Percentiles rank a stretch among this genome's conserved stretches.
phyloP scores from a whole-genome alignment of 192 early-diverging fungal genomes.

The Umbelopsis ramanniana region DNA sequence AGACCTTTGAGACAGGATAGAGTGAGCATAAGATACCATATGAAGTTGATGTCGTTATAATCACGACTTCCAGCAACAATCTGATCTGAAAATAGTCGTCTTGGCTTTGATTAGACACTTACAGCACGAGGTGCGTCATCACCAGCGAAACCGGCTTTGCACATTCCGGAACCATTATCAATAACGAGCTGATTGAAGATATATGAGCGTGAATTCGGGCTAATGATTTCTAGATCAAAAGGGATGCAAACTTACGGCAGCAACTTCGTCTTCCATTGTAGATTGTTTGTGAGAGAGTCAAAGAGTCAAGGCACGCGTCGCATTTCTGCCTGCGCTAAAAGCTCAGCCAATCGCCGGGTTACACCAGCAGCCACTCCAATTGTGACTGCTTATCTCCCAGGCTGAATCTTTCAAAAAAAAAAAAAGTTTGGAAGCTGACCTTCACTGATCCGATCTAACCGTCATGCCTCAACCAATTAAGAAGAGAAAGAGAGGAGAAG shows the following conservation, averaged over 20 bases:
- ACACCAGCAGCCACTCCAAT: not conserved
- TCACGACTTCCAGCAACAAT: too few relatives aligned
- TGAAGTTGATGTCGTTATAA: too few relatives aligned
- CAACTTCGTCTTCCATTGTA: conserved; percentile 82
- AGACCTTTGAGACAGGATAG: conserved; percentile 45
- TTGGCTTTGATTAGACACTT: conserved; percentile 26
- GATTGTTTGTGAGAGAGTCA: conserved; percentile 5
- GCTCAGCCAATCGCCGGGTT: not conserved
- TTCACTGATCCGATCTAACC: not conserved
- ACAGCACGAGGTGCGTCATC: conserved; percentile 90
- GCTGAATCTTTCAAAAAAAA: not conserved
- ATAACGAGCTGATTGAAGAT: conserved; percentile 69
- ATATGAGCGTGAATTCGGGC: not conserved
- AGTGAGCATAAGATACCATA: too few relatives aligned
- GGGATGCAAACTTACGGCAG: conserved; percentile 65
- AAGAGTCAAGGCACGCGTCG: not conserved
- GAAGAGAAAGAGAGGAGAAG: conserved; percentile 23
- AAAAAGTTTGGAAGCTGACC: conserved; percentile 18
- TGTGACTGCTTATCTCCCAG: not conserved
- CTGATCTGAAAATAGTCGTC: not conserved
- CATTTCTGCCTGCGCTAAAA: not conserved
- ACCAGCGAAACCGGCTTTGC: conserved; percentile 92
- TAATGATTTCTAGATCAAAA: not conserved
- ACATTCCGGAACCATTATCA: conserved; percentile 94
- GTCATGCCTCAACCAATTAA: conserved; percentile 26